Percentiles rank a stretch among this genome's conserved stretches.
phyloP scores from a whole-genome alignment of 805 yeast genomes.

The Blastobotrys muscicola region DNA sequence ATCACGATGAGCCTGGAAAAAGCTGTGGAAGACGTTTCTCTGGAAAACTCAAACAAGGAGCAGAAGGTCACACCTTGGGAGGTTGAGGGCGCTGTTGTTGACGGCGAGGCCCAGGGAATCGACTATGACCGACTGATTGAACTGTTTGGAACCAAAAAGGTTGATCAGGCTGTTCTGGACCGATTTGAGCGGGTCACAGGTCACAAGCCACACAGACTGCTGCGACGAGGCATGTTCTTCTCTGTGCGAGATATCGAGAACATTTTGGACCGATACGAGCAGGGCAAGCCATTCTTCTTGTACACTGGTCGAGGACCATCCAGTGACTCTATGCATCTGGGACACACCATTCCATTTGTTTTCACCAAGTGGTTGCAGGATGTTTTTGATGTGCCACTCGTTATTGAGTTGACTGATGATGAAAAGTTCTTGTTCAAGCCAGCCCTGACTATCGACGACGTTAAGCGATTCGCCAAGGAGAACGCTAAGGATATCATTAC shows the following conservation, averaged over 20 bases:
- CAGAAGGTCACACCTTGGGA: constrained; percentile 94
- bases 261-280: constrained; percentile 83
- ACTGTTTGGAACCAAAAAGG: constrained; percentile 77
- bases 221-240: constrained; percentile 87
- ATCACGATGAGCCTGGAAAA: not conserved
- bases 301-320: constrained; percentile 98
- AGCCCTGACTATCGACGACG: constrained; percentile 80
- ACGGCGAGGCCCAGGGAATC: constrained; percentile 82
- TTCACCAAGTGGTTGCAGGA: constrained; percentile 98
- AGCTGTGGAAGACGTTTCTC: not conserved
- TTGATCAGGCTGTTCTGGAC: constrained; percentile 58
- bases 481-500: constrained; percentile 91
- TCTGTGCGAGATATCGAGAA: constrained; percentile 59
- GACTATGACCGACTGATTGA: constrained; percentile 82
- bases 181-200: constrained; percentile 82
- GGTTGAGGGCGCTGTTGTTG: constrained; percentile 96
- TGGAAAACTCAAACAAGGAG: constrained; percentile 10
- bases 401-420: constrained; percentile 90
- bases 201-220: constrained; percentile 78
- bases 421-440: constrained; percentile 94
- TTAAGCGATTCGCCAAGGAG: constrained; percentile 65
- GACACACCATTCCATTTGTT: constrained; percentile 91
- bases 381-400: constrained; percentile 91
- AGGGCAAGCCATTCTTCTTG: constrained; percentile 88
- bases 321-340: constrained; percentile 88